These are phyloP conservation scores for Excoecaria agallocha DNA, from an alignment of 345 rosid genomes.

Conservation along the genomic window DNA sequence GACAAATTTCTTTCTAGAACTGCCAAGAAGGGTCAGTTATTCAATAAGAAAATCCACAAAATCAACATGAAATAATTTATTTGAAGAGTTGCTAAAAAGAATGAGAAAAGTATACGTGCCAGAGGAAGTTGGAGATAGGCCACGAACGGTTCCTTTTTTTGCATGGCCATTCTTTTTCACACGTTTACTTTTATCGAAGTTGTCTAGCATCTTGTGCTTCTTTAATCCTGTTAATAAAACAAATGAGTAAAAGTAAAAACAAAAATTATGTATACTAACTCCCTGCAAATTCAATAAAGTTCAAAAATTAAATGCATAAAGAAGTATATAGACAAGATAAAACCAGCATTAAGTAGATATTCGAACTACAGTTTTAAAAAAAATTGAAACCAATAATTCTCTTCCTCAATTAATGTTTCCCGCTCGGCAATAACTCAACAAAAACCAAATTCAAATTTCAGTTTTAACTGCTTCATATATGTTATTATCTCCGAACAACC, in stretches of 20 bases:
- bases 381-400: background rate
- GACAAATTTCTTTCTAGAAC: background rate
- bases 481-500: background rate
- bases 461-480: background rate
- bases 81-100: background rate
- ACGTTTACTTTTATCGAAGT: constrained; percentile 24
- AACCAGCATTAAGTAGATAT: background rate
- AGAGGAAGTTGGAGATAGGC: constrained; percentile 30
- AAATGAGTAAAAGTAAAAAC: background rate
- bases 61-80: background rate
- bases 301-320: background rate
- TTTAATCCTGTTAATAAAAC: constrained; percentile 31
- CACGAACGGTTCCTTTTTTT: constrained; percentile 26
- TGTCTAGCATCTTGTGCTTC: constrained; percentile 30
- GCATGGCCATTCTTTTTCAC: constrained; percentile 31
- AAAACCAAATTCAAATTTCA: background rate
- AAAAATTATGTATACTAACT: background rate
- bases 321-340: background rate
- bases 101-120: constrained; percentile 29
- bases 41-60: background rate
- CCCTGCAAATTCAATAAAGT: background rate
- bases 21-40: background rate
- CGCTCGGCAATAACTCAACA: background rate
- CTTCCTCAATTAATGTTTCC: background rate
- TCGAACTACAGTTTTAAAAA: background rate